Percentiles rank a stretch among this genome's conserved stretches.
Evolutionary conservation across 2,329 filamentous ascomycete species (phyloP).

Genomic region (Penicillium sp.): DNA sequence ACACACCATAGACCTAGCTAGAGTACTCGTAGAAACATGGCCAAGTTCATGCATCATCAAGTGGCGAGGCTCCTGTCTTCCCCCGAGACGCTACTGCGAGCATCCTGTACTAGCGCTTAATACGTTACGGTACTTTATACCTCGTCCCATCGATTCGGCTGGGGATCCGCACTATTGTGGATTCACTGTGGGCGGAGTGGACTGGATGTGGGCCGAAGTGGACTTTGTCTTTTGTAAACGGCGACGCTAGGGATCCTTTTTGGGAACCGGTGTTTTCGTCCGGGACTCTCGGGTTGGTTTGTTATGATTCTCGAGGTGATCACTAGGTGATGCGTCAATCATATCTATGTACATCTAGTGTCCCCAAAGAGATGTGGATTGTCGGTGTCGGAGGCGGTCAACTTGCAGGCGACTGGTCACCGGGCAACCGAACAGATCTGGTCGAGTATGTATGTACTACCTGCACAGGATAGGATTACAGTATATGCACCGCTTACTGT

Average conservation of each 20-base stretch:
- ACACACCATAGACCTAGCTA: not conserved
- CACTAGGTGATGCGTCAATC: not conserved
- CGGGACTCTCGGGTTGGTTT: slow-evolving; percentile 14
- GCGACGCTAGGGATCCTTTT: slow-evolving; percentile 23
- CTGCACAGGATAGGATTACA: not conserved
- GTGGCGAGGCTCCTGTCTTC: slow-evolving; percentile 20
- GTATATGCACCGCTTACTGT: not conserved
- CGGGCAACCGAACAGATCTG: slow-evolving; percentile 24
- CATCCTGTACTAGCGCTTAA: slow-evolving; percentile 17
- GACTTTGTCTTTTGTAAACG: slow-evolving; percentile 14
- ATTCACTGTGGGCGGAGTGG: slow-evolving; percentile 2
- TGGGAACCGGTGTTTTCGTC: slow-evolving; percentile 21
- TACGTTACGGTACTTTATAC: slow-evolving; percentile 9
- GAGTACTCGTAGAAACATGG: not conserved
- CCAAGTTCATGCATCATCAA: slow-evolving; percentile 9
- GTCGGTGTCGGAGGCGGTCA: slow-evolving; percentile 15
- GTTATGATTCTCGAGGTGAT: not conserved
- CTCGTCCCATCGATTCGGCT: slow-evolving; percentile 4
- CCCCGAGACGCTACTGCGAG: slow-evolving; percentile 21
- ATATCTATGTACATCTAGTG: not conserved
- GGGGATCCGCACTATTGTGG: slow-evolving; percentile 3
- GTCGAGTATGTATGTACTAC: not conserved
- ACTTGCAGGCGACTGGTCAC: slow-evolving; percentile 15
- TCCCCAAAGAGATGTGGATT: not conserved
- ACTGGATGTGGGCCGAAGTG: not conserved